These are phyloP conservation scores for Podila epicladia DNA, from an alignment of 192 early-diverging fungal genomes.

Conservation along the genomic window DNA sequence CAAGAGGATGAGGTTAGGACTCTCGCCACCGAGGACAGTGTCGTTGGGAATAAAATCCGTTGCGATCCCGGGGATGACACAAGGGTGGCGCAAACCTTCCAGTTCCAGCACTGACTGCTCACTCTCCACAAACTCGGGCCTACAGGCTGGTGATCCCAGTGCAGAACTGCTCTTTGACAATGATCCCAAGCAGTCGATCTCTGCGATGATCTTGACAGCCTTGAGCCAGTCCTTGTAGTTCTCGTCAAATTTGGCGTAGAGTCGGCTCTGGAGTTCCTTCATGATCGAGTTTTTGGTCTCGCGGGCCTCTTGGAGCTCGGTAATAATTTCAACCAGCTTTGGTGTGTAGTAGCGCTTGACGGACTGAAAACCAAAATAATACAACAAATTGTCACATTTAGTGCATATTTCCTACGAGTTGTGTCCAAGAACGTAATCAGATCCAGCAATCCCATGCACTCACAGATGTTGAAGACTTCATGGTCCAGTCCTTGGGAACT, in stretches of 20 bases:
- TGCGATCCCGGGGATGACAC: slow-evolving; percentile 71
- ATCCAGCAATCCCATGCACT: neutral
- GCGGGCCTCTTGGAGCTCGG: slow-evolving; percentile 78
- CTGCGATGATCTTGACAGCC: slow-evolving; percentile 79
- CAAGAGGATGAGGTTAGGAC: slow-evolving; percentile 83
- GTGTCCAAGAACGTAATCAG: too few relatives aligned
- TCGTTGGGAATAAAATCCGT: slow-evolving; percentile 97
- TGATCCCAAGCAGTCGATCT: slow-evolving; percentile 88
- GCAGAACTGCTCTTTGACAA: slow-evolving; percentile 72
- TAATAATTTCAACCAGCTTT: slow-evolving; percentile 69
- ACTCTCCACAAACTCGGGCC: slow-evolving; percentile 84
- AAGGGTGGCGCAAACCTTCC: slow-evolving; percentile 94
- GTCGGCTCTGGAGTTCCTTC: slow-evolving; percentile 73
- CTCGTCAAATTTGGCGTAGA: slow-evolving; percentile 90
- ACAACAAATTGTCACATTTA: too few relatives aligned
- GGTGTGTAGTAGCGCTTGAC: slow-evolving; percentile 89
- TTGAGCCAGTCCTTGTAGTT: slow-evolving; percentile 76
- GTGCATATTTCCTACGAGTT: too few relatives aligned
- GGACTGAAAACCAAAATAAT: slow-evolving; percentile 35
- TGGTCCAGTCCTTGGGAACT: slow-evolving; percentile 81
- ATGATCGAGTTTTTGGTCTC: slow-evolving; percentile 83
- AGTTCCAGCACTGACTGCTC: slow-evolving; percentile 79
- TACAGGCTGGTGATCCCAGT: slow-evolving; percentile 83
- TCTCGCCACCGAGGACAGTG: slow-evolving; percentile 75
- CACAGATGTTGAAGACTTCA: slow-evolving; percentile 83